Conservation (phyloP, 2,329 filamentous ascomycete genomes). For the Calcarisporium arbuscula region DNA sequence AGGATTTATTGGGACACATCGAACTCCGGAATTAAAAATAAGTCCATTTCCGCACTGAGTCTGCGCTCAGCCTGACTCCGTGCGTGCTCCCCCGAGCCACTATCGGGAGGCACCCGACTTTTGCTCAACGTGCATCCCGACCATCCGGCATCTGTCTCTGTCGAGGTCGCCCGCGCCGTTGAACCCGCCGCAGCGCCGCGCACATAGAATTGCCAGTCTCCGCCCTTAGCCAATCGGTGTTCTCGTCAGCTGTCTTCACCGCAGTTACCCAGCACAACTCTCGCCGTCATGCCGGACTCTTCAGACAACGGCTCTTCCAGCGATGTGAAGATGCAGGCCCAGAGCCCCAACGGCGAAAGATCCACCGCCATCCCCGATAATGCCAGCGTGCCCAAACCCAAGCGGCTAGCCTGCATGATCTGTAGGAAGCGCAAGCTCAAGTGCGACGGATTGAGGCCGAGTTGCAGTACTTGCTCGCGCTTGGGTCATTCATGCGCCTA, state of each 20-base stretch:
- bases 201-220: no score
- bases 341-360: slow-evolving; percentile 27
- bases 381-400: slow-evolving; percentile 64
- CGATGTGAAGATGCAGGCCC: slow-evolving; percentile 22
- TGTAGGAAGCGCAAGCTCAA: slow-evolving; percentile 88
- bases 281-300: slow-evolving; percentile 26
- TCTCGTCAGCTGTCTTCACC: background rate
- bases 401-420: slow-evolving; percentile 90
- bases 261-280: background rate
- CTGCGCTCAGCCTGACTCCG: no score
- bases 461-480: slow-evolving; percentile 83
- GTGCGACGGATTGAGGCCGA: slow-evolving; percentile 79
- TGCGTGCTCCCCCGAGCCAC: no score
- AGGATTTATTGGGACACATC: no score
- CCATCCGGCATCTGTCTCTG: no score
- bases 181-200: no score
- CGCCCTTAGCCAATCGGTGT: background rate
- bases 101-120: no score
- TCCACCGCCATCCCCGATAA: slow-evolving; percentile 39
- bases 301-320: slow-evolving; percentile 28
- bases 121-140: no score
- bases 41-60: no score
- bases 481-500: slow-evolving; percentile 83
- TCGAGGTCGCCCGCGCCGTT: no score
- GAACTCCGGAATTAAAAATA: no score